A percentile compares a stretch with the other conserved stretches of the same genome.
phyloP scores from a whole-genome alignment of 805 yeast genomes.

The Metschnikowia henanensis region DNA sequence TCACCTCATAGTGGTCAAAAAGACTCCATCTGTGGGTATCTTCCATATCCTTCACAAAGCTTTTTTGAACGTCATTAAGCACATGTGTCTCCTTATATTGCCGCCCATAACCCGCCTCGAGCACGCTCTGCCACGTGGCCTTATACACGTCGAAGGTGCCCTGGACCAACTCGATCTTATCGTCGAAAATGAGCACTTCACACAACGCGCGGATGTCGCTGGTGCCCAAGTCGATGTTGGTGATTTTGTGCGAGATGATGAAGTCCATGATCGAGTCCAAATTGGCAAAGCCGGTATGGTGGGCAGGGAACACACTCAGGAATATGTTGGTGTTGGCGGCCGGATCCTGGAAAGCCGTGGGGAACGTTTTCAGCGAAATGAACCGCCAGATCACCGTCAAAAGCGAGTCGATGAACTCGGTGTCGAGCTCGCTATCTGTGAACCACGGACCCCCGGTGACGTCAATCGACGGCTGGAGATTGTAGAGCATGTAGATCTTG shows the following conservation, averaged over 20 bases:
- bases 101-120: constrained; percentile 62
- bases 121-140: constrained; percentile 81
- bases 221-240: constrained; percentile 75
- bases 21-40: constrained; percentile 31
- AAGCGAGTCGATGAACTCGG: constrained; percentile 86
- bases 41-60: constrained; percentile 13
- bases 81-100: constrained; percentile 24
- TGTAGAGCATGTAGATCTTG: constrained; percentile 93
- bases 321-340: constrained; percentile 32
- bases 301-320: constrained; percentile 56
- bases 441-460: constrained; percentile 99
- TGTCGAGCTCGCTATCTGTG: constrained; percentile 91
- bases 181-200: constrained; percentile 86
- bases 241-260: constrained; percentile 68
- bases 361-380: constrained; percentile 74
- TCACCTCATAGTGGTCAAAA: constrained; percentile 42
- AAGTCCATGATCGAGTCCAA: constrained; percentile 75
- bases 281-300: constrained; percentile 63
- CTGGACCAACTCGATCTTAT: constrained; percentile 65
- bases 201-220: constrained; percentile 80
- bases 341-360: constrained; percentile 60
- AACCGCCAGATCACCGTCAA: constrained; percentile 86
- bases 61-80: constrained; percentile 13
- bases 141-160: constrained; percentile 61
- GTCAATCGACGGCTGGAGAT: constrained; percentile 90